Conservation (phyloP, 2,329 filamentous ascomycete genomes). For the Hypoxylon sp. region DNA sequence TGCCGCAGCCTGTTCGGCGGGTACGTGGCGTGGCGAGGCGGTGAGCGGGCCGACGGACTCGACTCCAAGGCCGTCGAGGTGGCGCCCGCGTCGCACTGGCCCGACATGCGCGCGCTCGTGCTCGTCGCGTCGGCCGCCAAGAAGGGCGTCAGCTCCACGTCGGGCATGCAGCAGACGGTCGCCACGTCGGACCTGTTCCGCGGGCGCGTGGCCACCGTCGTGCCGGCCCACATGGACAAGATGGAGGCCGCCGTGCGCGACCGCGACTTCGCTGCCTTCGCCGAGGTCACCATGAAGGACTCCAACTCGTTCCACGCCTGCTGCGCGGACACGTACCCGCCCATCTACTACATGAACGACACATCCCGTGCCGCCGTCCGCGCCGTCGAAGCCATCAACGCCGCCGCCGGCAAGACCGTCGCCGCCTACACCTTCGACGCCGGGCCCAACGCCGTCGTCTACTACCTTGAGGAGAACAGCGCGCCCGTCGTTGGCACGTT, state of each 20-base stretch:
- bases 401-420: conserved; percentile 76
- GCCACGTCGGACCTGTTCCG: conserved; percentile 88
- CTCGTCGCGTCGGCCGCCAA: conserved; percentile 92
- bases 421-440: conserved; percentile 98
- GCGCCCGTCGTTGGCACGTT: conserved; percentile 79
- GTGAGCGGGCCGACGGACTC: conserved; percentile 75
- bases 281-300: conserved; percentile 92
- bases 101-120: conserved; percentile 89
- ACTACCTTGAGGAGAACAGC: conserved; percentile 85
- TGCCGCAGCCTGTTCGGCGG: conserved; percentile 94
- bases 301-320: conserved; percentile 97
- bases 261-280: conserved; percentile 86
- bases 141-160: conserved; percentile 92
- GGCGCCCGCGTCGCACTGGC: conserved; percentile 90
- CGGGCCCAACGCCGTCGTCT: conserved; percentile 95
- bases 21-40: conserved; percentile 94
- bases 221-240: conserved; percentile 80
- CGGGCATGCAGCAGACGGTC: conserved; percentile 97
- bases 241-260: conserved; percentile 84
- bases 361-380: conserved; percentile 86
- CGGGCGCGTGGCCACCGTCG: conserved; percentile 75
- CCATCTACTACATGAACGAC: conserved; percentile 99
- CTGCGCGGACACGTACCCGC: conserved; percentile 93
- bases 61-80: conserved; percentile 91
- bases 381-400: conserved; percentile 89